Conservation (phyloP, 441 rosid species). For the Biscutella laevigata region DNA sequence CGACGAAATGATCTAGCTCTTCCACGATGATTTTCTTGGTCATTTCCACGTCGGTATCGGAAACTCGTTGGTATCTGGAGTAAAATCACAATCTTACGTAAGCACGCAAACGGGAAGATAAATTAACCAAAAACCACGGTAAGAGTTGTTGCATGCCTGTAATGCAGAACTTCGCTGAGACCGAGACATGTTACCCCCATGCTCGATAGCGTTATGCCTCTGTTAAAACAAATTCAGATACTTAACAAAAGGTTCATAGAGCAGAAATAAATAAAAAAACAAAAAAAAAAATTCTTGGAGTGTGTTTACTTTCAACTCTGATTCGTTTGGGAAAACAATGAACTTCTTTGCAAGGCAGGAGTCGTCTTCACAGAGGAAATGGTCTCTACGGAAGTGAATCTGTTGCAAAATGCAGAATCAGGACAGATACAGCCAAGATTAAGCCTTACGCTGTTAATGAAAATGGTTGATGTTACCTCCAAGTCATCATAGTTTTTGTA, state of each 20-base stretch:
- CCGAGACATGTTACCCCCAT: constrained; percentile 92
- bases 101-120: neutral
- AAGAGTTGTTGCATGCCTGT: constrained; percentile 40
- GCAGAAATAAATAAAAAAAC: neutral
- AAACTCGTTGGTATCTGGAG: constrained; percentile 89
- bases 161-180: constrained; percentile 84
- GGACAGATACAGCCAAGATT: constrained; percentile 4
- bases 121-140: neutral
- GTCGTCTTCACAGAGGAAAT: constrained; percentile 90
- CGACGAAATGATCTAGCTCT: constrained; percentile 56
- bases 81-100: neutral
- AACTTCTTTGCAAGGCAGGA: constrained; percentile 83
- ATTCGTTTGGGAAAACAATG: constrained; percentile 70
- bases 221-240: constrained; percentile 22
- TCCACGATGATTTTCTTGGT: constrained; percentile 68
- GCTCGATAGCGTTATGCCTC: constrained; percentile 89
- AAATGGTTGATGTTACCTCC: constrained; percentile 41
- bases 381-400: constrained; percentile 87
- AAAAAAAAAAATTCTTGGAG: neutral
- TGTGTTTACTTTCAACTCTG: constrained; percentile 74
- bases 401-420: constrained; percentile 25
- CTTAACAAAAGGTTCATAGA: neutral
- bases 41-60: constrained; percentile 55
- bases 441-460: neutral
- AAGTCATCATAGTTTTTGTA: constrained; percentile 83